Conservation (phyloP, 305 asterid genomes). For the Solanum hybrid region DNA sequence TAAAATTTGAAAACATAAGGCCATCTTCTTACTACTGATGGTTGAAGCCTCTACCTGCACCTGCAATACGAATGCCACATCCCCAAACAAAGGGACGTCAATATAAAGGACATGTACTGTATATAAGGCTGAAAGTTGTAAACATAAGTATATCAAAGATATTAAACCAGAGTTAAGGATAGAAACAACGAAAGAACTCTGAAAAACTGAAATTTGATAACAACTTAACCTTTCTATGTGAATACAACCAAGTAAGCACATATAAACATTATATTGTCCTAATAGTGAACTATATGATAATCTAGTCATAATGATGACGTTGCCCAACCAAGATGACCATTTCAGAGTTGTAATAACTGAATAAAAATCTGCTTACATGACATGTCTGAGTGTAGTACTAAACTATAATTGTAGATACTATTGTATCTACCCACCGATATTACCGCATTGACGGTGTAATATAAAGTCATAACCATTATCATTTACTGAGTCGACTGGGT, state of each 20-base stretch:
- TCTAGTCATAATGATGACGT: no score
- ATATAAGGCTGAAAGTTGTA: not conserved
- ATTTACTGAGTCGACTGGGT: not conserved
- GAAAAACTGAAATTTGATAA: no score
- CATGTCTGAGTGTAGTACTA: not conserved
- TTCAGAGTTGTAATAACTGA: not conserved
- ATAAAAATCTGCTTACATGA: no score
- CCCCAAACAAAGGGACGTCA: not conserved
- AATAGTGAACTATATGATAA: not conserved
- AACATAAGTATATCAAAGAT: not conserved
- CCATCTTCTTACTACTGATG: not conserved
- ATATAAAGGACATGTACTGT: not conserved
- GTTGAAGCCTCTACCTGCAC: not conserved
- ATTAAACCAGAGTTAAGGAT: not conserved
- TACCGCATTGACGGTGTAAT: not conserved
- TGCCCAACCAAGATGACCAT: not conserved
- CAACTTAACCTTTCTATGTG: not conserved
- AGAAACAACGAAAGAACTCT: not conserved
- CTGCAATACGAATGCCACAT: no score
- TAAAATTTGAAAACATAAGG: not conserved
- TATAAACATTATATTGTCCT: not conserved
- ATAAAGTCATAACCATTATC: not conserved
- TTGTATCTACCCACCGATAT: not conserved
- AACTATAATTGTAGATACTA: no score
- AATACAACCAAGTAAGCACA: not conserved